Conservation (phyloP, 1,139 yeast genomes). For the Protomyces arabidopsidicola region DNA sequence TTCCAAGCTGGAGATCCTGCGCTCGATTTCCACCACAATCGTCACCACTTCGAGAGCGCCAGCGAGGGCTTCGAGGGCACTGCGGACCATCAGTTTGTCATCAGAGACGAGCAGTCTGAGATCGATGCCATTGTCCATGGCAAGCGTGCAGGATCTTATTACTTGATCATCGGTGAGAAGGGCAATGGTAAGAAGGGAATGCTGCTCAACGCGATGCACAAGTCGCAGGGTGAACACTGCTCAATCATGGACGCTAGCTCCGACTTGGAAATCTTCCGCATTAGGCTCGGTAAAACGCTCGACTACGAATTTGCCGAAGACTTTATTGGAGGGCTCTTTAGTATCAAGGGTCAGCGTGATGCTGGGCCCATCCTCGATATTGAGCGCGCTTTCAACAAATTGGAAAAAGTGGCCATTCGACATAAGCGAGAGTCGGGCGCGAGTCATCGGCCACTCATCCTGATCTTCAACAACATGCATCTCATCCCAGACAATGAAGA, state of each 20-base stretch:
- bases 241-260: slow-evolving; percentile 78
- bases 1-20: slow-evolving; percentile 68
- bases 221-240: slow-evolving; percentile 60
- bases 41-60: background rate
- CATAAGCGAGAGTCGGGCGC: slow-evolving; percentile 41
- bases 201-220: slow-evolving; percentile 63
- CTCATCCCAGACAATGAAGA: slow-evolving; percentile 65
- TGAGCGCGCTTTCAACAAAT: slow-evolving; percentile 71
- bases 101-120: slow-evolving; percentile 61
- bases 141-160: slow-evolving; percentile 60
- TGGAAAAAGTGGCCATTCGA: slow-evolving; percentile 65
- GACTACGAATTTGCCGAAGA: slow-evolving; percentile 74
- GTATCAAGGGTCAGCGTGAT: slow-evolving; percentile 81
- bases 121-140: slow-evolving; percentile 67
- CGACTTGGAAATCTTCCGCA: slow-evolving; percentile 76
- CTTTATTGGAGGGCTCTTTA: slow-evolving; percentile 73
- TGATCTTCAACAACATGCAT: slow-evolving; percentile 71
- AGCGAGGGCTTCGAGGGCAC: slow-evolving; percentile 1
- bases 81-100: slow-evolving; percentile 43
- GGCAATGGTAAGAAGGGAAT: slow-evolving; percentile 83
- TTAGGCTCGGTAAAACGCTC: slow-evolving; percentile 69
- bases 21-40: slow-evolving; percentile 44
- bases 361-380: slow-evolving; percentile 77
- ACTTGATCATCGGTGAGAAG: slow-evolving; percentile 71
- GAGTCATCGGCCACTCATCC: slow-evolving; percentile 54